Conservation (phyloP, 2,329 filamentous ascomycete genomes). For the Aspergillus unguis region DNA sequence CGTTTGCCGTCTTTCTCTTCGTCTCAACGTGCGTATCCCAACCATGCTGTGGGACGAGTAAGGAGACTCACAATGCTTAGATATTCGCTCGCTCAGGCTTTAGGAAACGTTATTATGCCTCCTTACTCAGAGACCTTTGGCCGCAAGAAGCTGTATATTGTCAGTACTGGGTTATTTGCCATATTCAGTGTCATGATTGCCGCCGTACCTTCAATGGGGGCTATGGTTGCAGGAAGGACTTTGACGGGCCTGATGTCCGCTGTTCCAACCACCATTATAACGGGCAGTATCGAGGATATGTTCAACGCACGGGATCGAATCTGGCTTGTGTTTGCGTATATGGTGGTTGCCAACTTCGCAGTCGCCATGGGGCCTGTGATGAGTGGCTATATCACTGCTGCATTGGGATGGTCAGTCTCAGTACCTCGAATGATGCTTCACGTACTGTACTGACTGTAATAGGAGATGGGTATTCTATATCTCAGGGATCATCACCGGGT, state of each 20-base stretch:
- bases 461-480: constrained; percentile 48
- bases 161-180: constrained; percentile 21
- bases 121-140: constrained; percentile 34
- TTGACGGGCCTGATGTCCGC: constrained; percentile 44
- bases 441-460: too few species aligned
- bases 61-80: constrained; percentile 12
- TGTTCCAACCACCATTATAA: constrained; percentile 46
- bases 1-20: constrained; percentile 19
- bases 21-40: constrained; percentile 15
- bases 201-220: constrained; percentile 29
- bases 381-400: constrained; percentile 37
- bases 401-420: constrained; percentile 35
- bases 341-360: constrained; percentile 39
- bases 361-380: constrained; percentile 44
- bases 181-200: constrained; percentile 36
- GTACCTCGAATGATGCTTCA: not conserved
- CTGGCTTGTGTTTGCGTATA: constrained; percentile 47
- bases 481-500: constrained; percentile 35
- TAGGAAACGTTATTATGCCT: constrained; percentile 30
- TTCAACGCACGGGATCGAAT: constrained; percentile 43
- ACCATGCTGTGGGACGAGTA: not conserved
- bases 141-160: constrained; percentile 30
- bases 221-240: constrained; percentile 39
- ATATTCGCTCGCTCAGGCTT: constrained; percentile 26
- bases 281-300: constrained; percentile 50